Conservation (phyloP, 345 rosid genomes). For the Anacardium occidentale region DNA sequence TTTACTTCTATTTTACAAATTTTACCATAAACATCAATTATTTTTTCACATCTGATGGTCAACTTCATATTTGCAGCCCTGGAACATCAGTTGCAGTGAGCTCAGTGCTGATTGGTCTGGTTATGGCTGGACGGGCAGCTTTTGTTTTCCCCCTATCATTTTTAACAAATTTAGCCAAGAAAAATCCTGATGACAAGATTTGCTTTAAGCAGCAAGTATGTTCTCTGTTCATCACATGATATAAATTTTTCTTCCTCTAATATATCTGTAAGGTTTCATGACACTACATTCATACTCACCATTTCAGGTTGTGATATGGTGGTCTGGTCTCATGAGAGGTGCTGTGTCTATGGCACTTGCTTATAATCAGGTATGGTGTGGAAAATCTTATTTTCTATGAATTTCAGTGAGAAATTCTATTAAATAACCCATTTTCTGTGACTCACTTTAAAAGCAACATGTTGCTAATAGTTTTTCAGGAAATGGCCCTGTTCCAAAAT, state of each 20-base stretch:
- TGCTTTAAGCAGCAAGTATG: slow-evolving; percentile 76
- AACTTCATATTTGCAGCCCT: slow-evolving; percentile 47
- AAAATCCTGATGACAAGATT: slow-evolving; percentile 59
- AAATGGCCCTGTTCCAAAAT: too few species aligned
- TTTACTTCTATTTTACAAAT: neutral
- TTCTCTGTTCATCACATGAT: neutral
- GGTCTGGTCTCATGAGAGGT: slow-evolving; percentile 99
- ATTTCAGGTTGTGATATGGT: slow-evolving; percentile 81
- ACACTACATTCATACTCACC: neutral
- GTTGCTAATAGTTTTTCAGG: too few species aligned
- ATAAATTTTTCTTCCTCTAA: neutral
- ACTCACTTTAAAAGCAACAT: too few species aligned
- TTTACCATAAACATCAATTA: neutral
- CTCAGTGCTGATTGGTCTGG: slow-evolving; percentile 63
- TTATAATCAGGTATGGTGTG: slow-evolving; percentile 64
- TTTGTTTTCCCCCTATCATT: slow-evolving; percentile 93
- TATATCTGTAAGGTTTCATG: slow-evolving; percentile 6
- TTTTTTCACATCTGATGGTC: neutral
- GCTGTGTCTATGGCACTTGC: slow-evolving; percentile 99
- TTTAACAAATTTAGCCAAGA: slow-evolving; percentile 74
- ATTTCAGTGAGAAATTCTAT: too few species aligned
- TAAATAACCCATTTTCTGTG: neutral
- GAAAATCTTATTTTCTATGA: neutral
- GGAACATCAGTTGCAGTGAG: slow-evolving; percentile 90
- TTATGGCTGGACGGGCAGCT: slow-evolving; percentile 92